A percentile compares a stretch with the other conserved stretches of the same genome.
These are phyloP conservation scores for Colletotrichum nymphaeae DNA, from an alignment of 2,329 filamentous ascomycete species.

Conservation along the genomic window DNA sequence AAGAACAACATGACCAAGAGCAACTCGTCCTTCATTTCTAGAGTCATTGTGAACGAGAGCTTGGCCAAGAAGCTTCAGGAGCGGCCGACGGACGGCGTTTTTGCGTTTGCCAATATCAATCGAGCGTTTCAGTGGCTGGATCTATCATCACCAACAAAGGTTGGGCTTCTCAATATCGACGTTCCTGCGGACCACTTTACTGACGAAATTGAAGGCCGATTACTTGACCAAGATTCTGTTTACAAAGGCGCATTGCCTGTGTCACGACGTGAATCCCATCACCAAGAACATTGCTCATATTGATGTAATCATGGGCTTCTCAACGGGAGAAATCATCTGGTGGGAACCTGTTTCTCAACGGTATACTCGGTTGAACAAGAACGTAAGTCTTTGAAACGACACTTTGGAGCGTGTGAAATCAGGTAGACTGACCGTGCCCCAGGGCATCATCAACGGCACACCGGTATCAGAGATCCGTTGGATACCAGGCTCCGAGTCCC, in stretches of 20 bases:
- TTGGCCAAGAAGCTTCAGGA: slow-evolving; percentile 84
- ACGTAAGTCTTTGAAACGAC: slow-evolving; percentile 63
- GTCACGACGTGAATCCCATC: slow-evolving; percentile 88
- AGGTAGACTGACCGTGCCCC: slow-evolving; percentile 27
- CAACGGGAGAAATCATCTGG: slow-evolving; percentile 97
- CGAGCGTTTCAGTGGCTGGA: slow-evolving; percentile 97
- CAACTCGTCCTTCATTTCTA: slow-evolving; percentile 98
- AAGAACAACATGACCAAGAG: slow-evolving; percentile 99
- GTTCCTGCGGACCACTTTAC: slow-evolving; percentile 39
- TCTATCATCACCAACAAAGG: slow-evolving; percentile 61
- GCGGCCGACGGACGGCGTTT: slow-evolving; percentile 80
- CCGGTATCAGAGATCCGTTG: slow-evolving; percentile 90
- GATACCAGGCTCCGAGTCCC: slow-evolving; percentile 92
- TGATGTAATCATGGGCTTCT: slow-evolving; percentile 95
- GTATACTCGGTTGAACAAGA: slow-evolving; percentile 96
- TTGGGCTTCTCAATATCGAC: background rate
- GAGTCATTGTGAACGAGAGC: slow-evolving; percentile 90
- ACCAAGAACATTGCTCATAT: slow-evolving; percentile 86
- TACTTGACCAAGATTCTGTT: slow-evolving; percentile 96
- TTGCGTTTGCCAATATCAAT: slow-evolving; percentile 96
- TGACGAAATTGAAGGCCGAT: slow-evolving; percentile 70
- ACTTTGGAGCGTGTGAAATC: background rate
- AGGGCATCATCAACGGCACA: slow-evolving; percentile 88
- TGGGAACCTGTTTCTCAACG: slow-evolving; percentile 97
- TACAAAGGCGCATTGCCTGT: slow-evolving; percentile 94